These are phyloP conservation scores for Begonia loranthoides DNA, from an alignment of 306 rosid genomes.

Conservation along the genomic window DNA sequence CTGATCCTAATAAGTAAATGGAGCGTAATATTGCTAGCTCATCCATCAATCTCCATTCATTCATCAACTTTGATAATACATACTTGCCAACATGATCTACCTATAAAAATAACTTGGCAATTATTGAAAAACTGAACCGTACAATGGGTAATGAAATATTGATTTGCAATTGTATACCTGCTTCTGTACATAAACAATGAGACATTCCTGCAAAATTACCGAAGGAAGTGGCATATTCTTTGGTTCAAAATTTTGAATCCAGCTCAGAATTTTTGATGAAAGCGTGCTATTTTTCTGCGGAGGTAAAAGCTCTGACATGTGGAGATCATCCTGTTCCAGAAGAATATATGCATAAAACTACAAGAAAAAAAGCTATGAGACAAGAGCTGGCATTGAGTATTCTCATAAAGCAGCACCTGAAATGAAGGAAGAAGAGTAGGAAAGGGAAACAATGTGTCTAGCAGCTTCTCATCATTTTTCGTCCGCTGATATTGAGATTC, in stretches of 20 bases:
- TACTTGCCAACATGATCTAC: conserved; percentile 78
- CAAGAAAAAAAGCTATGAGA: conserved; percentile 11
- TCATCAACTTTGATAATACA: conserved; percentile 77
- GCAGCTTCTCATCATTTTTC: conserved; percentile 42
- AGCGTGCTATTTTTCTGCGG: conserved; percentile 92
- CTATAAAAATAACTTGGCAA: conserved; percentile 23
- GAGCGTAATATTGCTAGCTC: conserved; percentile 90
- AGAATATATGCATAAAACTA: conserved; percentile 13
- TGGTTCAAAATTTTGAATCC: conserved; percentile 68
- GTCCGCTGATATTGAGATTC: conserved; percentile 52
- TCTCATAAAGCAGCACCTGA: conserved; percentile 42
- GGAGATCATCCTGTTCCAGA: conserved; percentile 55
- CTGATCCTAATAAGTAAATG: conserved; percentile 93
- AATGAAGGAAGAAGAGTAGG: conserved; percentile 76
- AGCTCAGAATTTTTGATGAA: conserved; percentile 68
- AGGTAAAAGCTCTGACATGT: conserved; percentile 76
- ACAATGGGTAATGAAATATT: conserved; percentile 1
- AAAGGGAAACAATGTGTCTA: conserved; percentile 74
- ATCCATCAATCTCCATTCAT: conserved; percentile 94
- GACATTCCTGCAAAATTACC: conserved; percentile 82
- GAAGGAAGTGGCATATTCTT: conserved; percentile 63
- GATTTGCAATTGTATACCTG: conserved; percentile 42
- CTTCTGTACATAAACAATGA: conserved; percentile 54
- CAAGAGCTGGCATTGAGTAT: neutral
- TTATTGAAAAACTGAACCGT: neutral